Evolutionary conservation across 2,329 filamentous ascomycete genomes (phyloP).

Genomic region (Trichophaea hybrida): DNA sequence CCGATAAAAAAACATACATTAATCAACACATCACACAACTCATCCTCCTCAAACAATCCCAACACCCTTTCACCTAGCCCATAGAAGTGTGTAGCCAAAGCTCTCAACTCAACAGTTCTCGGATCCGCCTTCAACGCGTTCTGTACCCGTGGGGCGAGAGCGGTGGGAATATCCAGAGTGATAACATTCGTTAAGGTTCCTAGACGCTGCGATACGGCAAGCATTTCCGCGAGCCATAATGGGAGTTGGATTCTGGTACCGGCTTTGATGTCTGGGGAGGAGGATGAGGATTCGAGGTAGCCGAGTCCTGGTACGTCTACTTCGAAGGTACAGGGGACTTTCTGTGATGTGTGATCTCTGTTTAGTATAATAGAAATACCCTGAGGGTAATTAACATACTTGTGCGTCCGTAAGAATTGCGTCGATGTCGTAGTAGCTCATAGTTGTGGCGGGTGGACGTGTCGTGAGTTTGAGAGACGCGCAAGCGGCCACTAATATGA

Average conservation of each 20-base stretch:
- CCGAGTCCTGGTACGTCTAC: conserved; percentile 76
- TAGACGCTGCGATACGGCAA: conserved; percentile 46
- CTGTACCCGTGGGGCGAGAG: conserved; percentile 63
- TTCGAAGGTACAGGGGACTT: conserved; percentile 91
- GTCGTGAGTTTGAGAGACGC: not conserved
- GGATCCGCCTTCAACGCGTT: conserved; percentile 87
- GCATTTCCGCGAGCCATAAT: conserved; percentile 89
- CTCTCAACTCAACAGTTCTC: conserved; percentile 66
- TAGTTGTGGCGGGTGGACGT: conserved; percentile 26
- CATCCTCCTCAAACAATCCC: conserved; percentile 75
- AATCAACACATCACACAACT: conserved; percentile 55
- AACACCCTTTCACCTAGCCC: conserved; percentile 70
- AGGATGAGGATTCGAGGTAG: conserved; percentile 49
- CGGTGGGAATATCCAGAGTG: conserved; percentile 65
- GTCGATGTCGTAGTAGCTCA: conserved; percentile 77
- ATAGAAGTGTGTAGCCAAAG: conserved; percentile 78
- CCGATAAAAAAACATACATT: not conserved
- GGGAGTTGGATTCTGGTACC: conserved; percentile 72
- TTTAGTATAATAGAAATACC: conserved; percentile 11
- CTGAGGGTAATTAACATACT: conserved; percentile 34
- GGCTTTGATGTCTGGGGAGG: not conserved
- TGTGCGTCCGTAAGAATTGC: conserved; percentile 75
- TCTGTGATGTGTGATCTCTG: conserved; percentile 39
- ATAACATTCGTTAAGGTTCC: conserved; percentile 42
- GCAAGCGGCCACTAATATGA: not conserved